These are phyloP conservation scores for Cinchona pubescens DNA, from an alignment of 257 asterid genomes.

Conservation along the genomic window DNA sequence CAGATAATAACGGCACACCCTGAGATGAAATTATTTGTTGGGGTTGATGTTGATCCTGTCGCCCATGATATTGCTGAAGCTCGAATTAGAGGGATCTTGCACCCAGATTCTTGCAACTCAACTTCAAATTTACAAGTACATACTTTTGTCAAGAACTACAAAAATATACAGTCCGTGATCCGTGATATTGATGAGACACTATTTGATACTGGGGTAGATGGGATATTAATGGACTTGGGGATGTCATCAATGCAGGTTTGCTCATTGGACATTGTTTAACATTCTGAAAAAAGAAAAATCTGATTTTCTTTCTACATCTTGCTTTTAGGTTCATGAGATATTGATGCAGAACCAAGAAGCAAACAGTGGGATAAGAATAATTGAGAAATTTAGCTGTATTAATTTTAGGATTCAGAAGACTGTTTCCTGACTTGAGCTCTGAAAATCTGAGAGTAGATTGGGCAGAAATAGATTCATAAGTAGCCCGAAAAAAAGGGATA, in stretches of 20 bases:
- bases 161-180: conserved; percentile 50
- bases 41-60: conserved; percentile 86
- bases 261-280: conserved; percentile 4
- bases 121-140: conserved; percentile 48
- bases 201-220: conserved; percentile 53
- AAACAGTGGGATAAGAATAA: too few relatives aligned
- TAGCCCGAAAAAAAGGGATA: too few relatives aligned
- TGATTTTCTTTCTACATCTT: too few relatives aligned
- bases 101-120: conserved; percentile 28
- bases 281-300: background rate
- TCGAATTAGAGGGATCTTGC: conserved; percentile 37
- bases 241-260: conserved; percentile 99
- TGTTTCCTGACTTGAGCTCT: too few relatives aligned
- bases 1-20: conserved; percentile 91
- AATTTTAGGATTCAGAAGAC: too few relatives aligned
- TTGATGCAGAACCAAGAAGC: too few relatives aligned
- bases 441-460: too few relatives aligned
- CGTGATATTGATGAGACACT: conserved; percentile 43
- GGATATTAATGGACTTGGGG: conserved; percentile 94
- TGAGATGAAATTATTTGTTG: conserved; percentile 74
- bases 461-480: too few relatives aligned
- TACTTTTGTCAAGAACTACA: conserved; percentile 64
- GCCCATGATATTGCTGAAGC: conserved; percentile 73
- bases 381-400: too few relatives aligned
- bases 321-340: too few relatives aligned